Conservation (phyloP, 129 eudicot genomes). For the Tanacetum coccineum region DNA sequence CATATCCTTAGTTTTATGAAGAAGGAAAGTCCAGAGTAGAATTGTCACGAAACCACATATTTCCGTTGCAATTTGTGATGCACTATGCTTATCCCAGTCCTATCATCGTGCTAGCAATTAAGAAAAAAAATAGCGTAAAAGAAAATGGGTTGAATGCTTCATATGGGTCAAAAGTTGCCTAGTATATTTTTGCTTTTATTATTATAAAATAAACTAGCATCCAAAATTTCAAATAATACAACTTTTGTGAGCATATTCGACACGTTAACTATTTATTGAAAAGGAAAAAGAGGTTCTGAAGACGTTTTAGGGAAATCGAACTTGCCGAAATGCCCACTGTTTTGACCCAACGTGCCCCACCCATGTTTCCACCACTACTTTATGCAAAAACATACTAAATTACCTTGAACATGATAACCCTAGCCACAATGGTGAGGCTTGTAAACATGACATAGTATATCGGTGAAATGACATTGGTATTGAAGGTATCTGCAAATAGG, state of each 20-base stretch:
- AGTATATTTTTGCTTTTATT: no score
- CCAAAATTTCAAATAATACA: background rate
- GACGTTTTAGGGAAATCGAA: background rate
- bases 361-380: conserved; percentile 4
- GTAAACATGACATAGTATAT: conserved; percentile 94
- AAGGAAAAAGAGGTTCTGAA: background rate
- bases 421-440: conserved; percentile 78
- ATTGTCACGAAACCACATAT: no score
- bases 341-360: no score
- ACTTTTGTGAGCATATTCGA: background rate
- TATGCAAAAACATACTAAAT: conserved; percentile 1
- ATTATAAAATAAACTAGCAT: background rate
- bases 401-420: conserved; percentile 95
- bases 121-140: background rate
- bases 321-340: background rate
- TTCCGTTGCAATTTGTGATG: no score
- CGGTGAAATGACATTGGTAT: conserved; percentile 77
- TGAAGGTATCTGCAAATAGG: conserved; percentile 65
- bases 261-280: background rate
- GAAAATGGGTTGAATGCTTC: no score
- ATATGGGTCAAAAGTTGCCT: background rate
- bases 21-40: conserved; percentile 78
- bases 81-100: conserved; percentile 74
- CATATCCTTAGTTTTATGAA: conserved; percentile 77
- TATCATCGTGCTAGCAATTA: conserved; percentile 20